Evolutionary conservation across 345 rosid species (phyloP).

Genomic region (Acer negundo): DNA sequence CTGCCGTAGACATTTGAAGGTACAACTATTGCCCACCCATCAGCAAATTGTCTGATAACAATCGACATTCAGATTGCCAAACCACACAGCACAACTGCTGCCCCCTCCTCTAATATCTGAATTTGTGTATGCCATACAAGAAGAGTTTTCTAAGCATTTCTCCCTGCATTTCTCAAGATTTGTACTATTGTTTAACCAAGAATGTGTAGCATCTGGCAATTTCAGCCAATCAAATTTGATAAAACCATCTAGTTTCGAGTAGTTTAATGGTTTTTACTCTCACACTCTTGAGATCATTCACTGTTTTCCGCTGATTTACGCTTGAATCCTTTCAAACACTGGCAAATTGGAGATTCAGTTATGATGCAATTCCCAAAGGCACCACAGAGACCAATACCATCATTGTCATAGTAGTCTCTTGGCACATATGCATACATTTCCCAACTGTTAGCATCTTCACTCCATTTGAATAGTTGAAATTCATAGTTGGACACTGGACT

Average conservation of each 20-base stretch:
- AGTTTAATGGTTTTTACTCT: slow-evolving; percentile 32
- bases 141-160: slow-evolving; percentile 27
- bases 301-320: slow-evolving; percentile 4
- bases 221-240: slow-evolving; percentile 26
- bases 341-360: slow-evolving; percentile 4
- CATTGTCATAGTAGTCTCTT: slow-evolving; percentile 11
- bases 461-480: slow-evolving; percentile 8
- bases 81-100: slow-evolving; percentile 42
- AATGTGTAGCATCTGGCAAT: slow-evolving; percentile 32
- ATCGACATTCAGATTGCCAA: slow-evolving; percentile 35
- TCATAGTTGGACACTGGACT: slow-evolving; percentile 21
- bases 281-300: slow-evolving; percentile 32
- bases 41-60: slow-evolving; percentile 37
- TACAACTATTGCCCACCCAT: slow-evolving; percentile 45
- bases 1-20: slow-evolving; percentile 46
- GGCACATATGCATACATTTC: neutral
- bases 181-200: slow-evolving; percentile 21
- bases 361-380: slow-evolving; percentile 13
- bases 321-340: slow-evolving; percentile 23
- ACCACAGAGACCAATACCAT: slow-evolving; percentile 24
- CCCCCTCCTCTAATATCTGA: slow-evolving; percentile 30
- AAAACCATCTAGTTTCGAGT: slow-evolving; percentile 37
- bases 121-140: neutral
- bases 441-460: neutral
- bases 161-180: slow-evolving; percentile 29